Percentiles rank a stretch among this genome's conserved stretches.
Conservation (phyloP, 805 yeast species). For the Maudiozyma serrabonitensis region DNA sequence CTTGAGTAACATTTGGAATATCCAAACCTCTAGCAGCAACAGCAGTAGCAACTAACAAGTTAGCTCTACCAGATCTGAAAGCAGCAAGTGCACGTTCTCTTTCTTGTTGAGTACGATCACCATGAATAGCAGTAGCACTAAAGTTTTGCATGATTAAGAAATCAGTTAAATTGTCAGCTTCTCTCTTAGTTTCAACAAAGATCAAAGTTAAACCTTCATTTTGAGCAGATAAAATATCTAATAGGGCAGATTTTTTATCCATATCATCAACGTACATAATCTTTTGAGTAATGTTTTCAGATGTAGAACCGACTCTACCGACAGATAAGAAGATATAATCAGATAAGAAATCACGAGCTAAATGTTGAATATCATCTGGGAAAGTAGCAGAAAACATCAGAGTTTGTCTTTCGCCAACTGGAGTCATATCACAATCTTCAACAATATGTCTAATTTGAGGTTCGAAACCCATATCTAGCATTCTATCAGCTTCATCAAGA, state of each 20-base stretch:
- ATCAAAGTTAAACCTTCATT: constrained; percentile 83
- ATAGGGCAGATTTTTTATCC: constrained; percentile 82
- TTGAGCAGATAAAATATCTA: constrained; percentile 76
- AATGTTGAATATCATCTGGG: constrained; percentile 94
- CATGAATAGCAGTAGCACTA: constrained; percentile 98
- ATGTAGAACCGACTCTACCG: constrained; percentile 98
- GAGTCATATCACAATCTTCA: constrained; percentile 97
- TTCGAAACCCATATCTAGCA: constrained; percentile 99
- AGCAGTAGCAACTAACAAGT: constrained; percentile 96
- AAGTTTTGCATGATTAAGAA: constrained; percentile 79
- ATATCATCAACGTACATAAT: constrained; percentile 84
- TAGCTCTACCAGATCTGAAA: constrained; percentile 86
- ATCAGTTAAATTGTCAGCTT: constrained; percentile 94
- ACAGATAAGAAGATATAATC: constrained; percentile 93
- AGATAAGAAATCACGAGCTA: constrained; percentile 94
- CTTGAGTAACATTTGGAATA: constrained; percentile 97
- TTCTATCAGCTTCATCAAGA: constrained; percentile 98
- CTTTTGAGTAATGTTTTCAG: constrained; percentile 95
- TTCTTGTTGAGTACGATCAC: constrained; percentile 96
- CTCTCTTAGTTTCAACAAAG: constrained; percentile 96
- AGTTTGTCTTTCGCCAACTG: constrained; percentile 83
- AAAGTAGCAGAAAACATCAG: constrained; percentile 98
- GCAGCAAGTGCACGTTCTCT: constrained; percentile 95
- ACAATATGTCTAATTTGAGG: constrained; percentile 98
- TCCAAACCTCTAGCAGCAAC: constrained; percentile 99